phyloP scores from a whole-genome alignment of 345 rosid species.

The Combretum micranthum region DNA sequence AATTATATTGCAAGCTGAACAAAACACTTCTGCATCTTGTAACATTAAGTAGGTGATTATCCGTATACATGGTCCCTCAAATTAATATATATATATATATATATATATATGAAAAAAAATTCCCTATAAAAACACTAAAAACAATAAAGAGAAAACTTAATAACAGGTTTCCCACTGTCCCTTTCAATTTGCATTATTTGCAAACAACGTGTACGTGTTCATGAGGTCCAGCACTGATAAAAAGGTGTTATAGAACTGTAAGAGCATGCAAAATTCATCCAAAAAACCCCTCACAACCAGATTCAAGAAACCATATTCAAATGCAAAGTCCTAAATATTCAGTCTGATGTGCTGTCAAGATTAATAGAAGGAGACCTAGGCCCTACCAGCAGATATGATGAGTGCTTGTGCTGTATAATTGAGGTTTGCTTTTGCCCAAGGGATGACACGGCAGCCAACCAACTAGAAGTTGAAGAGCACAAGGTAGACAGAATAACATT shows the following conservation, averaged over 20 bases:
- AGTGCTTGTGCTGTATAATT: conserved; percentile 72
- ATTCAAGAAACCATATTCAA: too few species aligned
- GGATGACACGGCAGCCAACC: conserved; percentile 38
- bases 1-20: background rate
- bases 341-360: background rate
- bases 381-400: conserved; percentile 48
- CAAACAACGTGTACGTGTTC: too few species aligned
- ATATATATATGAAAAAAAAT: too few species aligned
- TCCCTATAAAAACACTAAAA: too few species aligned
- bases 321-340: too few species aligned
- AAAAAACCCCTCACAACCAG: too few species aligned
- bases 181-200: too few species aligned
- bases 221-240: too few species aligned
- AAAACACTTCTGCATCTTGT: background rate
- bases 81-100: background rate
- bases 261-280: too few species aligned
- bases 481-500: background rate
- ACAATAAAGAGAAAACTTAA: background rate
- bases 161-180: too few species aligned
- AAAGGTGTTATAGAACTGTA: too few species aligned
- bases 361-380: background rate
- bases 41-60: background rate
- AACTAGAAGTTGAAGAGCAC: conserved; percentile 26
- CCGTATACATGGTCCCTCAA: background rate
- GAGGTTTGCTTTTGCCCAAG: conserved; percentile 76